Percentiles rank a stretch among this genome's conserved stretches.
phyloP scores from a whole-genome alignment of 331 rosid genomes.

The Rhamnella rubrinervis region DNA sequence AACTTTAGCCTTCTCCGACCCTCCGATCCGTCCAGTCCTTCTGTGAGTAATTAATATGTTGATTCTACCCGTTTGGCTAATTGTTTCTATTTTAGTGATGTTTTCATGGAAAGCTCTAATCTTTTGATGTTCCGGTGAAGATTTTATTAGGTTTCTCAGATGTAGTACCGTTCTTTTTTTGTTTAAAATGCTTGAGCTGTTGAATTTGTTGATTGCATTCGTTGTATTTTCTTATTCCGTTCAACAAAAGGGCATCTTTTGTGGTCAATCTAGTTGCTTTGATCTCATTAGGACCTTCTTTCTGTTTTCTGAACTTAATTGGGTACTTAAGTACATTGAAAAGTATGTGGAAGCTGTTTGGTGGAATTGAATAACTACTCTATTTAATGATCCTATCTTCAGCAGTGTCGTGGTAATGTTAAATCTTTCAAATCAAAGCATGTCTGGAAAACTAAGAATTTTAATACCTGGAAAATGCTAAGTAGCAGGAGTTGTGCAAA shows the following conservation, averaged over 20 bases:
- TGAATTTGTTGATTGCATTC: slow-evolving; percentile 6
- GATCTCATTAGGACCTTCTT: slow-evolving; percentile 13
- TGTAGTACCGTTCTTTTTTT: not conserved
- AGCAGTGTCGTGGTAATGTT: slow-evolving; percentile 16
- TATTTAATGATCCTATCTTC: slow-evolving; percentile 13
- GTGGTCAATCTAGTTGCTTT: slow-evolving; percentile 1
- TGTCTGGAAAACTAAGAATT: slow-evolving; percentile 11
- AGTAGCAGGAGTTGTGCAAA: too few species aligned
- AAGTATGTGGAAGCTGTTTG: not conserved
- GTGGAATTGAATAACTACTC: slow-evolving; percentile 1
- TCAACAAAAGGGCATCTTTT: slow-evolving; percentile 6
- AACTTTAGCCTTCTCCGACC: slow-evolving; percentile 94
- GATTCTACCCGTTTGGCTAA: slow-evolving; percentile 10
- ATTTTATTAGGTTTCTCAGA: not conserved
- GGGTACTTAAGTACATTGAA: slow-evolving; percentile 8
- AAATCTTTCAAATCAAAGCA: slow-evolving; percentile 8
- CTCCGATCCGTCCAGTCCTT: slow-evolving; percentile 78
- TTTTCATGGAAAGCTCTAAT: slow-evolving; percentile 9
- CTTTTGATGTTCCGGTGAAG: not conserved
- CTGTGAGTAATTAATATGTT: slow-evolving; percentile 56
- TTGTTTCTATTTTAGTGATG: slow-evolving; percentile 12
- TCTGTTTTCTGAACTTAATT: slow-evolving; percentile 10
- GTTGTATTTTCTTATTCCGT: not conserved
- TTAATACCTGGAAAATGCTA: too few species aligned
- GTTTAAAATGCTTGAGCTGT: not conserved